A percentile compares a stretch with the other conserved stretches of the same genome.
Evolutionary conservation across 1,284 basidiomycete genomes (phyloP).

Genomic region (Cutaneotrichosporon dermatis): DNA sequence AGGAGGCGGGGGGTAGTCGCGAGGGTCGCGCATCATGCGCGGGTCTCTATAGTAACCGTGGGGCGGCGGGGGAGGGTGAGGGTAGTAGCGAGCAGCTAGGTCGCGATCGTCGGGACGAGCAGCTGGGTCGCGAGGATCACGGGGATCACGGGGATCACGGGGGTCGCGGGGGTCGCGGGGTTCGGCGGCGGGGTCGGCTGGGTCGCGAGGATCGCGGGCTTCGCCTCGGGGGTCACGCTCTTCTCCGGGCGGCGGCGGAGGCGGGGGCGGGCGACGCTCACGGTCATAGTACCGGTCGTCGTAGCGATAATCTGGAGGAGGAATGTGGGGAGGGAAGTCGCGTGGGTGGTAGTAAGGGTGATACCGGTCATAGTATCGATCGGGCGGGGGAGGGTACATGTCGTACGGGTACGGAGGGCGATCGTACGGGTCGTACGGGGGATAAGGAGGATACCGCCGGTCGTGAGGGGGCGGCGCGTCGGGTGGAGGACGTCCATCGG

Average conservation of each 20-base stretch:
- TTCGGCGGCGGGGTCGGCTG: background rate
- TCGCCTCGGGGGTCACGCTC: background rate
- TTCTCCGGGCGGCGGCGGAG: background rate
- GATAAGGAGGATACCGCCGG: conserved; percentile 13
- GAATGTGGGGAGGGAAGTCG: conserved; percentile 7
- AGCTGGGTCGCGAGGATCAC: background rate
- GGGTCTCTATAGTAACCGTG: conserved; percentile 15
- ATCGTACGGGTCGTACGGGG: conserved; percentile 16
- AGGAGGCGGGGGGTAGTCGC: background rate
- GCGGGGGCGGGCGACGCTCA: conserved; percentile 5
- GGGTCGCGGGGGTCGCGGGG: conserved; percentile 1
- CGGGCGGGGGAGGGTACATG: conserved; percentile 9
- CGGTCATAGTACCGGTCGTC: conserved; percentile 17
- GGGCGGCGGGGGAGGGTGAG: background rate
- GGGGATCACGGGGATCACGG: no score
- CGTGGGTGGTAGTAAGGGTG: conserved; percentile 13
- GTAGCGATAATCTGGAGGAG: conserved; percentile 13
- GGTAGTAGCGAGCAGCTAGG: conserved; percentile 4
- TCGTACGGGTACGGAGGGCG: conserved; percentile 16
- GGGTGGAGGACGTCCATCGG: background rate
- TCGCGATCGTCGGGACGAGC: conserved; percentile 5
- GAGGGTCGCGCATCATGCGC: conserved; percentile 7
- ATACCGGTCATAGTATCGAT: conserved; percentile 15
- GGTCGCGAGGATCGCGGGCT: background rate
- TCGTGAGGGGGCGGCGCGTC: conserved; percentile 3